Base-by-base conservation (phyloP, 148 eudicot genomes). In the Suaeda aralocaspica region DNA sequence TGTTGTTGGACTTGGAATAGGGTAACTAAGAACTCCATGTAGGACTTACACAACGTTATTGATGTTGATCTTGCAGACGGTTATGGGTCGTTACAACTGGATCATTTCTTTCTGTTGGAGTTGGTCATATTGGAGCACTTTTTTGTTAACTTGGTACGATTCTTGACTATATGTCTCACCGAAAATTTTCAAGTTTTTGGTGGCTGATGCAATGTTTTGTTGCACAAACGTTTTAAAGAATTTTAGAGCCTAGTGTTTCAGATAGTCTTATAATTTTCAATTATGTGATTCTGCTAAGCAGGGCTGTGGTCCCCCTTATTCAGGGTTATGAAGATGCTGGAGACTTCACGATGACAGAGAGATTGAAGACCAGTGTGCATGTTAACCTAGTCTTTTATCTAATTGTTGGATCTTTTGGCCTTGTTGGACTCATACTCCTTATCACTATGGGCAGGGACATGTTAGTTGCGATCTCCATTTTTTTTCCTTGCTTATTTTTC, bases 291-390 rank as follows among this genome's bases (percentile, higher is more conserved):
- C 72, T 62, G 75, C 77, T 82, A 84, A 77, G 75, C 97, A 93
- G 98, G 98, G 83, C 89, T 76, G 92, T 89, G 75, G 91, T 81
- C 57, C 98, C 98, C 82, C 95, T 93, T 77, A 82, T 93, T 71
- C 97, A 93, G 85, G 98, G 92, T 77, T 93, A 78, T 82, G 98
- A 93, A 85, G 98, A 93, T 78, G 97, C 98, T 74, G 98, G 98
- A 67, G 98, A 93, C 72, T 93, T 93, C 70, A 88, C 91, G 19
- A 64, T 91, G 81, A 77, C 69, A 51, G 98, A 87, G 77, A 89
- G 92, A 82, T 74, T 93, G 66, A 93, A 83, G 85, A 89, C 97
- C 44, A 93, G 98, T 73, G 80, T 91, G 28, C 98, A 83, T 76
- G 90, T 79, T 46, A 93, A 93, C 82, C 81, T 93, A 69, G 64